These are phyloP conservation scores for Saccharomycopsis schoenii DNA, from an alignment of 805 yeast genomes.

Conservation along the genomic window DNA sequence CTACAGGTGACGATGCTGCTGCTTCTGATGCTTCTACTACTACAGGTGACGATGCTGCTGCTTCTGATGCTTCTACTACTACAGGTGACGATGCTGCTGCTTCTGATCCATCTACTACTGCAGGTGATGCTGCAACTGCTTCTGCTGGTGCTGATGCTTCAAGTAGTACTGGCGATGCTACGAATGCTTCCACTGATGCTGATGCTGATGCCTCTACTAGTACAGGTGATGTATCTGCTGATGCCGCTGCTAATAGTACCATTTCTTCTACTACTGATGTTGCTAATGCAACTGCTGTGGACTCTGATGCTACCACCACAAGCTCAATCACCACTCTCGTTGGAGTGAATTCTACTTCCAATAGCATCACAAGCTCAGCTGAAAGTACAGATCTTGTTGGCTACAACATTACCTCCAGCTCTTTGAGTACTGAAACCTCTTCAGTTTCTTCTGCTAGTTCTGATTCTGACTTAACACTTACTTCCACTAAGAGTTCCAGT, in stretches of 20 bases:
- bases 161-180: constrained; percentile 2
- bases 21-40: constrained; percentile 12
- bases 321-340: not conserved
- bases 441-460: not conserved
- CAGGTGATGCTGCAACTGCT: constrained; percentile 16
- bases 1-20: constrained; percentile 2
- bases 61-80: constrained; percentile 1
- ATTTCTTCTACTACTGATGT: constrained; percentile 18
- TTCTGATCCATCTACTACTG: constrained; percentile 3
- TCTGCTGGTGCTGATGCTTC: constrained; percentile 8
- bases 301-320: not conserved
- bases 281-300: not conserved
- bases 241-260: not conserved
- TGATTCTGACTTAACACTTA: constrained; percentile 6
- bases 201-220: not conserved
- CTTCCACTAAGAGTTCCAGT: constrained; percentile 20
- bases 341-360: constrained; percentile 5
- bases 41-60: constrained; percentile 2
- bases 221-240: not conserved
- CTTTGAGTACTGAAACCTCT: not conserved
- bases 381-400: constrained; percentile 1
- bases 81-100: not conserved
- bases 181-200: not conserved
- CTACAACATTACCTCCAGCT: constrained; percentile 1
- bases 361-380: constrained; percentile 4